Evolutionary conservation across 2,329 filamentous ascomycete species (phyloP), one percentile per base, ranked within the genome.

Genomic region (Trichoderma endophyticum): DNA sequence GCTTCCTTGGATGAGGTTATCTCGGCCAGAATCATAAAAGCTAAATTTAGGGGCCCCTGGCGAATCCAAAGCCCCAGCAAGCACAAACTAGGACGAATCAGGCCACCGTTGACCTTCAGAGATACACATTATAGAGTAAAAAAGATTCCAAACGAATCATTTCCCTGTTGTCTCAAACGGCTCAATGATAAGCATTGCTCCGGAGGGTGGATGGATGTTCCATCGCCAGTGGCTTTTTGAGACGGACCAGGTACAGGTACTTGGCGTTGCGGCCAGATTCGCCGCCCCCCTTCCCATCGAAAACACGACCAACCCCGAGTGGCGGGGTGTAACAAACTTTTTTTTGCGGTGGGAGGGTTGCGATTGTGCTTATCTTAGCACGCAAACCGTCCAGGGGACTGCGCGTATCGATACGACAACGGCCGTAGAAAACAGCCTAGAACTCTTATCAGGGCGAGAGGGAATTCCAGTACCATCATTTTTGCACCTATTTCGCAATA

Each of bases 291-390:
- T 62, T 69, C 66, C 66, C 66, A 62, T 54, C 66, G 14, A 60
- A 51, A 60, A 69, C 64, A 67, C 48, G 48, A 59, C n/a, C 56
- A 61, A 60, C 26, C 14, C 14, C 18, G 34, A 51, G 66, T 70
- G 66, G 66, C 56, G 66, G 66, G 66, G 66, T 70, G 66, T 57
- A 70, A 70, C 66, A 70, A 70, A 70, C 48, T 71, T 71, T 65
- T 65, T 62, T 51, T 28, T 30, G 2, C 28, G 57, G 67, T 54
- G 48, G 48, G 21, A 43, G 36, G 57, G 48, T 43, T 70, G 43
- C 64, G 64, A 67, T 51, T 57, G 57, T 43, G 54, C 65, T 68
- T 68, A 68, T 68, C 65, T 62, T 70, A 70, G 66, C 57, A 60
- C 34, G 12, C 26, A 36, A 61, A 57, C 66, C 56, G 18, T 57